Base-by-base conservation (phyloP, 2,329 filamentous ascomycete species). In the Pseudogymnoascus sp. region DNA sequence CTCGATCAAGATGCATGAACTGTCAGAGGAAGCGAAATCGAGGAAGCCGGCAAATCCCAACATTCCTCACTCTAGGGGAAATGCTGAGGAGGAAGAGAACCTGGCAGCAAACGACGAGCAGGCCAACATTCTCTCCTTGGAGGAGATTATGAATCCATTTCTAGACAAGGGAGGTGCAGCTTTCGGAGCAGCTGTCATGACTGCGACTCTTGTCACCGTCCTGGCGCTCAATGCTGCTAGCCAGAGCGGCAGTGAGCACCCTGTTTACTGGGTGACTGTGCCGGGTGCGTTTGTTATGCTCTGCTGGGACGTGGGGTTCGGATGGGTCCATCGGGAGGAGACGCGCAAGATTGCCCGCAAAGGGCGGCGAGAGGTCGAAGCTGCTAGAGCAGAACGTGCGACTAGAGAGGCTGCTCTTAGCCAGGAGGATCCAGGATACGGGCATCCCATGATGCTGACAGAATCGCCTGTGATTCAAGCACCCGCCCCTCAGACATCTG, bases 101-200 rank as follows among this genome's bases (percentile, higher is more conserved):
- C 68, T 72, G 7, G 71, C 74, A 7, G 72, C 74, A n/a, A 76
- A 79, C 31, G 75, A 79, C 6, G 81, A 85, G 29, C 74, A 83
- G 64, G 78, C 75, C 2, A 81, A 87, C 66, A 73, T 82, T 0
- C 74, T 87, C 0, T 85, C 85, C 0, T 79, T 91, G 0, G 86
- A 88, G 66, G 87, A 91, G 69, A 89, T 91, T 68, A 83, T 91
- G 81, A 89, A 91, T 66, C 88, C 88, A 0, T 91, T 87, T 64
- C 73, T 91, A 0, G 88, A 91, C 70, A 88, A 84, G 66, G 76
- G 78, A 2, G 84, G 87, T 7, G 88, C 88, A 0, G 76, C 77
- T 0, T 86, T 90, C 63, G 87, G 87, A 1, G 84, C 80, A 0
- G 66, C 84, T 4, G 77, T 91, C 63, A 90, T 91, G 86, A 80